Evolutionary conservation across 192 early-diverging fungal species (phyloP).

Genomic region (Coemansia umbellata): DNA sequence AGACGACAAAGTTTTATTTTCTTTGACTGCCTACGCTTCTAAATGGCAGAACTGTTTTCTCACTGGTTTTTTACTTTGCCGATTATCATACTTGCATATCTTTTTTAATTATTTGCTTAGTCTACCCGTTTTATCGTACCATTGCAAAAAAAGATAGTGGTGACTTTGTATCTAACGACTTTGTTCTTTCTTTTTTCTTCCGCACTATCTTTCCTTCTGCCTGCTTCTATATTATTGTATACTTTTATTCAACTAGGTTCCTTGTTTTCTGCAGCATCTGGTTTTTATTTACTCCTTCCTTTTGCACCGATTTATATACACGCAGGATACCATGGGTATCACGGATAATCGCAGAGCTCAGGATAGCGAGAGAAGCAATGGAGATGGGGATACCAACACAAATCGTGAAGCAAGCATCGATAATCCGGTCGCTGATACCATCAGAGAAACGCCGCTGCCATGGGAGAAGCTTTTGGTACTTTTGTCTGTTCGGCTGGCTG

Average conservation of each 20-base stretch:
- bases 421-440: neutral
- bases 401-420: neutral
- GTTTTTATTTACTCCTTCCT: neutral
- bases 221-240: neutral
- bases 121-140: too few species aligned
- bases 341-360: neutral
- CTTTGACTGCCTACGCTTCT: too few species aligned
- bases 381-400: neutral
- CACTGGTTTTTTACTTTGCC: too few species aligned
- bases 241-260: too few species aligned
- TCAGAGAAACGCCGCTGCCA: conserved; percentile 45
- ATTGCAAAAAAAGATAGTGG: too few species aligned
- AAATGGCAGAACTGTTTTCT: too few species aligned
- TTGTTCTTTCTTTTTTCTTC: neutral
- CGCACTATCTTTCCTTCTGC: neutral
- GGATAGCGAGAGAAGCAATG: neutral
- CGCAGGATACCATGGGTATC: neutral
- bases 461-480: conserved; percentile 33
- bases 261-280: too few species aligned
- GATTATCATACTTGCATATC: too few species aligned
- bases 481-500: conserved; percentile 49
- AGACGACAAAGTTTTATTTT: too few species aligned
- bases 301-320: neutral
- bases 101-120: too few species aligned
- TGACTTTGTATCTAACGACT: too few species aligned